phyloP scores from a whole-genome alignment of 2,329 filamentous ascomycete species.

The Proliferodiscus dingleyae region DNA sequence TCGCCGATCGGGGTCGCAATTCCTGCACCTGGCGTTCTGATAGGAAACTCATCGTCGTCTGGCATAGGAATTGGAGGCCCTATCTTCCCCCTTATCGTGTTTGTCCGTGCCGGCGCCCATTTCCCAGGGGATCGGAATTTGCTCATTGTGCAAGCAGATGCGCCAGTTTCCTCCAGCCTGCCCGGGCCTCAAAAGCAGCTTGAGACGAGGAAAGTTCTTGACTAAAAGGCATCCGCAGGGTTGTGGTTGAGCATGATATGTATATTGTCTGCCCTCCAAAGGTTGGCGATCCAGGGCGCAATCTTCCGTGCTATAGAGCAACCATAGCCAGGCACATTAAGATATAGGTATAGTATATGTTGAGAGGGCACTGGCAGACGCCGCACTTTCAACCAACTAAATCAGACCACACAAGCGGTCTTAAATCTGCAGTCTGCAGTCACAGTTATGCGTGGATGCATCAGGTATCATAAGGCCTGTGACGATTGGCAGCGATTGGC shows the following conservation, averaged over 20 bases:
- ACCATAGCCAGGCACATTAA: conserved; percentile 18
- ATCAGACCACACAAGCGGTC: background rate
- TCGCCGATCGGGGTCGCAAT: conserved; percentile 33
- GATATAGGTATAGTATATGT: conserved; percentile 6
- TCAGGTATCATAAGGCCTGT: conserved; percentile 31
- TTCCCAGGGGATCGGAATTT: conserved; percentile 22
- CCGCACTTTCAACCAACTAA: conserved; percentile 18
- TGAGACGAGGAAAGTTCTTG: conserved; percentile 10
- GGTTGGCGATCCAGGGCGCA: conserved; percentile 5
- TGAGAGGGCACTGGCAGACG: conserved; percentile 12
- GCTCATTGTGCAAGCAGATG: conserved; percentile 23
- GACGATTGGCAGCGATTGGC: conserved; percentile 24
- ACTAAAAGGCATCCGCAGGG: conserved; percentile 12
- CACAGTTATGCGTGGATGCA: conserved; percentile 23
- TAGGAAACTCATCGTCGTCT: conserved; percentile 52
- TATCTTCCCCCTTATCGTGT: conserved; percentile 52
- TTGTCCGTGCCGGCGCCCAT: conserved; percentile 36
- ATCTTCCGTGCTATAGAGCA: conserved; percentile 12
- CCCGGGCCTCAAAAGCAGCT: conserved; percentile 15
- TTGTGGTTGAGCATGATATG: conserved; percentile 13
- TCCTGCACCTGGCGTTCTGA: conserved; percentile 39
- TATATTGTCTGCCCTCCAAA: background rate
- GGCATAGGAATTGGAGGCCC: conserved; percentile 51
- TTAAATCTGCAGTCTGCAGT: too few relatives aligned
- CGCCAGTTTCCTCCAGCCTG: conserved; percentile 1